Evolutionary conservation across 805 yeast species (phyloP).

Genomic region (Candida germanica): DNA sequence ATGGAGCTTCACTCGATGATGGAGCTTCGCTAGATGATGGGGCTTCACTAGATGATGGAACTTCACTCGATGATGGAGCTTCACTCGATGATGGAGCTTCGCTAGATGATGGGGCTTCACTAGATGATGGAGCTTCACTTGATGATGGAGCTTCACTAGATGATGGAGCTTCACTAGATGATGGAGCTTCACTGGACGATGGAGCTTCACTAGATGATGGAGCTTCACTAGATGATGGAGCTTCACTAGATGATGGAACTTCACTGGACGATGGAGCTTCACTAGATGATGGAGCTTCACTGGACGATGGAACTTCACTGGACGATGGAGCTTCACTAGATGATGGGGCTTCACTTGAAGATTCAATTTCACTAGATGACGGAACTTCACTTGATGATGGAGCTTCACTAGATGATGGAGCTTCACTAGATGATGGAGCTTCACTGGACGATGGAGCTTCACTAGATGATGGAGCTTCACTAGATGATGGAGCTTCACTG

Average conservation of each 20-base stretch:
- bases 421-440: neutral
- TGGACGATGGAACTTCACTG: neutral
- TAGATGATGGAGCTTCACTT: constrained; percentile 1
- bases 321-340: constrained; percentile 1
- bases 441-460: constrained; percentile 2
- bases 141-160: neutral
- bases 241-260: neutral
- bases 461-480: neutral
- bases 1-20: neutral
- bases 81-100: neutral
- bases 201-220: neutral
- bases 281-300: neutral
- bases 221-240: neutral
- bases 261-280: neutral
- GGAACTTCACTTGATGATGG: constrained; percentile 1
- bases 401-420: neutral
- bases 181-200: neutral
- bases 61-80: constrained; percentile 2
- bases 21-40: neutral
- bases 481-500: neutral
- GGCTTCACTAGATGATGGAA: neutral
- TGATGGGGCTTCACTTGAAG: neutral
- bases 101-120: constrained; percentile 1
- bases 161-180: neutral
- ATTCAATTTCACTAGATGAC: neutral